Conservation (phyloP, 225 moss, liverwort and hornwort species). For the Thuidium tamariscinum region DNA sequence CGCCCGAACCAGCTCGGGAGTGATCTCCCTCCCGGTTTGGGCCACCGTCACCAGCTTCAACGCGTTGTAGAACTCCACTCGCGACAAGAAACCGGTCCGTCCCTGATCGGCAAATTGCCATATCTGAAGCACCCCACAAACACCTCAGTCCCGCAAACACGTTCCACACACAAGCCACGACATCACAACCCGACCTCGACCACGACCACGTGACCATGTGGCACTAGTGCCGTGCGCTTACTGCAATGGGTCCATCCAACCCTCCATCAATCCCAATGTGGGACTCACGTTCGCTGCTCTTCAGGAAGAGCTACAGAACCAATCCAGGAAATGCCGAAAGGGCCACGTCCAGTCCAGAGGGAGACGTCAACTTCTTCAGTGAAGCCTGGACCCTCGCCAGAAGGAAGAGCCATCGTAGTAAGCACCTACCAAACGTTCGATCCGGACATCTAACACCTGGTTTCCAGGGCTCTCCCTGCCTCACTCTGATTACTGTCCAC, state of each 20-base stretch:
- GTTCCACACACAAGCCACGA: not conserved
- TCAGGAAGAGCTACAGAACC: not conserved
- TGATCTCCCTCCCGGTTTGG: constrained; percentile 82
- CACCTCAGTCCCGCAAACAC: not conserved
- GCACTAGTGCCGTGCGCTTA: not conserved
- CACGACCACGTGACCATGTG: not conserved
- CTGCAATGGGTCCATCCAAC: not conserved
- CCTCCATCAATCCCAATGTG: not conserved
- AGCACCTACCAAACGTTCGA: not conserved
- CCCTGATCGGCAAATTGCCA: constrained; percentile 97
- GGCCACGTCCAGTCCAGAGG: not conserved
- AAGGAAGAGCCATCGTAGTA: not conserved
- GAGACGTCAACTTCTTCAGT: not conserved
- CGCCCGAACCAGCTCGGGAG: constrained; percentile 78
- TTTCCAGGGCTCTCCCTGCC: not conserved
- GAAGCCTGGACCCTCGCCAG: not conserved
- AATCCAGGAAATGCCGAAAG: not conserved
- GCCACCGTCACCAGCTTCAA: constrained; percentile 98
- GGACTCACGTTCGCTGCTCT: not conserved
- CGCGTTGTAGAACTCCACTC: constrained; percentile 88
- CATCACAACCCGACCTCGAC: not conserved
- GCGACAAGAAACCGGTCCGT: constrained; percentile 68
- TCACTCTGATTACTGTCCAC: not conserved
- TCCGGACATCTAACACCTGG: not conserved
- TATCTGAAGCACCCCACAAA: constrained; percentile 48